phyloP scores from a whole-genome alignment of 164 flowering plant genomes.

The Aristolochia fimbriata region DNA sequence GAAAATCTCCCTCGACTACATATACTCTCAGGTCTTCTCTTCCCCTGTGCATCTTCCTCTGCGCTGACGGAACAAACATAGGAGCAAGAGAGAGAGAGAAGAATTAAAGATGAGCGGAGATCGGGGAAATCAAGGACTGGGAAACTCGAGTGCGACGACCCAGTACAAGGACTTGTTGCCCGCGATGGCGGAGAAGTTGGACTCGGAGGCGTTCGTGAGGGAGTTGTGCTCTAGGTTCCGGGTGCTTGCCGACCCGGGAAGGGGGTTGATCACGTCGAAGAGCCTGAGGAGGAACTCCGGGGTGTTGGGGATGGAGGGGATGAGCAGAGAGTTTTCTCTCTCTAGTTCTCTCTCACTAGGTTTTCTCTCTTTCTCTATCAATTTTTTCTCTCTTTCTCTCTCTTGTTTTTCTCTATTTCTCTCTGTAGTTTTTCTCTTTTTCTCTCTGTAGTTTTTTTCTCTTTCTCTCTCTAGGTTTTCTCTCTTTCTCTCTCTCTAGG shows the following conservation, averaged over 20 bases:
- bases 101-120: neutral
- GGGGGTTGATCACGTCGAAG: conserved; percentile 49
- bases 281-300: conserved; percentile 52
- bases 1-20: neutral
- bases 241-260: conserved; percentile 51
- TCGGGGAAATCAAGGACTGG: neutral
- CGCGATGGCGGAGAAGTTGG: conserved; percentile 87
- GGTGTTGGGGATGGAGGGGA: conserved; percentile 60
- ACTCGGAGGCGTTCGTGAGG: conserved; percentile 50
- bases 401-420: too few relatives aligned
- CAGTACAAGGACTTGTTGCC: conserved; percentile 66
- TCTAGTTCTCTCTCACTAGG: too few relatives aligned
- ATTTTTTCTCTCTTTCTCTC: too few relatives aligned
- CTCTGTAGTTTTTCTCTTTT: too few relatives aligned
- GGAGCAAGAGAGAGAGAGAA: neutral
- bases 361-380: too few relatives aligned
- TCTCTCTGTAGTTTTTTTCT: too few relatives aligned
- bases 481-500: too few relatives aligned
- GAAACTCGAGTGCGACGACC: neutral
- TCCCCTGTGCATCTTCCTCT: too few relatives aligned
- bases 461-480: too few relatives aligned
- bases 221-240: conserved; percentile 71
- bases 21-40: too few relatives aligned
- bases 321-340: conserved; percentile 57
- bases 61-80: neutral